Evolutionary conservation across 1,284 basidiomycete genomes (phyloP).

Genomic region (Ceratobasidium sp.): DNA sequence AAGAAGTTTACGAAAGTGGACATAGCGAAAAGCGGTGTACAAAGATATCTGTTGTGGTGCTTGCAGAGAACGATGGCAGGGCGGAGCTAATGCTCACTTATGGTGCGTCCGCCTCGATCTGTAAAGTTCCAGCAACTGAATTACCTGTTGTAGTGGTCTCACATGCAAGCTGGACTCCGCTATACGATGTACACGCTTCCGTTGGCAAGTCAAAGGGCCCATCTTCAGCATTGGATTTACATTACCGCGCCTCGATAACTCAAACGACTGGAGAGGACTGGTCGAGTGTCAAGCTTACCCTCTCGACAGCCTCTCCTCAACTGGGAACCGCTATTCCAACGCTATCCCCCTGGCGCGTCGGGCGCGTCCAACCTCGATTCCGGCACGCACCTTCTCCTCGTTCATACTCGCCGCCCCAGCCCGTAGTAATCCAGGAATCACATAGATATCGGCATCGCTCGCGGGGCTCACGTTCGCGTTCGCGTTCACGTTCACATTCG

Average conservation of each 20-base stretch:
- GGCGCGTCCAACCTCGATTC: conserved; percentile 11
- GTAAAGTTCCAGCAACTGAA: background rate
- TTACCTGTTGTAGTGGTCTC: conserved; percentile 28
- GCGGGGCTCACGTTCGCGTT: background rate
- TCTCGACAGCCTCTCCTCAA: conserved; percentile 51
- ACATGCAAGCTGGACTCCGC: conserved; percentile 48
- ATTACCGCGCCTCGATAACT: conserved; percentile 52
- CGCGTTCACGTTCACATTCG: conserved; percentile 15
- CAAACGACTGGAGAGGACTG: conserved; percentile 53
- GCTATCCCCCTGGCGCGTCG: conserved; percentile 47
- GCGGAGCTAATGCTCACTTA: conserved; percentile 49
- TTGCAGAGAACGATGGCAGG: conserved; percentile 47
- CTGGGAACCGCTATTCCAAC: conserved; percentile 50
- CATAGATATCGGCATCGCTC: background rate
- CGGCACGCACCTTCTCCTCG: background rate
- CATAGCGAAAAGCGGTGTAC: conserved; percentile 47
- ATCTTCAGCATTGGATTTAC: conserved; percentile 47
- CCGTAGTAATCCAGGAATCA: background rate
- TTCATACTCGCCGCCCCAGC: background rate
- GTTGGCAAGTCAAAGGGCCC: conserved; percentile 39
- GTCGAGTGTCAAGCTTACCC: conserved; percentile 49
- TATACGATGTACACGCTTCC: conserved; percentile 53
- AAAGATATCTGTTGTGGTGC: conserved; percentile 49
- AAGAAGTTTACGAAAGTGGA: conserved; percentile 27
- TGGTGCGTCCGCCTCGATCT: conserved; percentile 38